A percentile compares a stretch with the other conserved stretches of the same genome.
These are phyloP conservation scores for Citeromyces nyonsensis DNA, from an alignment of 805 yeast species.

Conservation along the genomic window DNA sequence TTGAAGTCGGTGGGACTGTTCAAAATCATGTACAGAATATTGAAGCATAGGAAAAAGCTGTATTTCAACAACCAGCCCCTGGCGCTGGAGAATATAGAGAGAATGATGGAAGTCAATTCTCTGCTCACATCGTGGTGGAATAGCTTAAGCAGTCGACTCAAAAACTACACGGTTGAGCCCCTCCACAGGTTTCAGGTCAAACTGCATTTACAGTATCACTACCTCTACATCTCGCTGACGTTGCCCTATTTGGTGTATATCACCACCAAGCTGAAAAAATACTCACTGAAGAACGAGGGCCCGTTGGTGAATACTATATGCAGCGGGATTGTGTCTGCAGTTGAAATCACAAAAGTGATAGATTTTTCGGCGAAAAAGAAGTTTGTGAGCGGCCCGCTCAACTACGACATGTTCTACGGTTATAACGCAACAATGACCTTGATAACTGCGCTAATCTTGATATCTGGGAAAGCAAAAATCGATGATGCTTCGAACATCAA, in stretches of 20 bases:
- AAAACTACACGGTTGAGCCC: slow-evolving; percentile 15
- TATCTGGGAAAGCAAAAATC: slow-evolving; percentile 6
- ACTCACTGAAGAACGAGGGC: slow-evolving; percentile 20
- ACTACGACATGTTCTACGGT: slow-evolving; percentile 18
- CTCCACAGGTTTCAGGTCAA: slow-evolving; percentile 22
- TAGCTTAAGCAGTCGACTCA: slow-evolving; percentile 15
- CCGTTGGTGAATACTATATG: slow-evolving; percentile 22
- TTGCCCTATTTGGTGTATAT: slow-evolving; percentile 26
- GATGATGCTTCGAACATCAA: slow-evolving; percentile 13
- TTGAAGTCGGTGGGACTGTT: slow-evolving; percentile 18
- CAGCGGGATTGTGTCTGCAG: slow-evolving; percentile 23
- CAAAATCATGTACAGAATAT: slow-evolving; percentile 20
- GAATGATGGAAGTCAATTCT: slow-evolving; percentile 19
- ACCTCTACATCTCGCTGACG: slow-evolving; percentile 22
- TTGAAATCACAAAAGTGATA: slow-evolving; percentile 20
- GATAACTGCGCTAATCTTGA: slow-evolving; percentile 16
- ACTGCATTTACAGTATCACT: slow-evolving; percentile 22
- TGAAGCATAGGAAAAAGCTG: slow-evolving; percentile 19
- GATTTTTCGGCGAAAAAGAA: slow-evolving; percentile 18
- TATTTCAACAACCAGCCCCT: slow-evolving; percentile 20
- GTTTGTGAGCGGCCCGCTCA: slow-evolving; percentile 17
- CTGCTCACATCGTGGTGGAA: slow-evolving; percentile 18
- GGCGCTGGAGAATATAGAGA: slow-evolving; percentile 21
- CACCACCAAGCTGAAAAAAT: slow-evolving; percentile 16
- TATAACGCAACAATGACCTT: slow-evolving; percentile 18